Percentiles rank a stretch among this genome's conserved stretches.
Evolutionary conservation across 176 grass and related monocot genomes (phyloP).

Genomic region (Microstegium vimineum): DNA sequence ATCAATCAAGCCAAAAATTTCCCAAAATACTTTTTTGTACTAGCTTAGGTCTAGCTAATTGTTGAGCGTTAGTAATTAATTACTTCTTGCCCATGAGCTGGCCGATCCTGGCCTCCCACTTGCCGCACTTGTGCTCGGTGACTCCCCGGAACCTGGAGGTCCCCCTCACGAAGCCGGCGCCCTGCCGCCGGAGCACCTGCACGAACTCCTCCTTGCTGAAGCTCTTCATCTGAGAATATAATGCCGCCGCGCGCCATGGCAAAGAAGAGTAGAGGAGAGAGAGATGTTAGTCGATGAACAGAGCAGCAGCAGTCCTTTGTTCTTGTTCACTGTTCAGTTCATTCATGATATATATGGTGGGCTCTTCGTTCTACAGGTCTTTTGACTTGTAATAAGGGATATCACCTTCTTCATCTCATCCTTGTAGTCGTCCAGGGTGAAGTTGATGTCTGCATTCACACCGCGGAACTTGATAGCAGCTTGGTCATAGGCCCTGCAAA

Average conservation of each 20-base stretch:
- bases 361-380: not conserved
- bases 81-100: constrained; percentile 81
- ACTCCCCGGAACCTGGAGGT: constrained; percentile 65
- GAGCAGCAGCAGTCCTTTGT: not conserved
- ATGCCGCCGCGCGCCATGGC: not conserved
- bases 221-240: constrained; percentile 44
- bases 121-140: constrained; percentile 75
- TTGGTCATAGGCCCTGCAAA: constrained; percentile 55
- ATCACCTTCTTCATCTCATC: constrained; percentile 53
- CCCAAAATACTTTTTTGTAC: not conserved
- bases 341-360: not conserved
- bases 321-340: not conserved
- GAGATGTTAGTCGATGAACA: not conserved
- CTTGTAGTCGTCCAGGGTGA: constrained; percentile 42
- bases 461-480: constrained; percentile 70
- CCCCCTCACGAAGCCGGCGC: constrained; percentile 52
- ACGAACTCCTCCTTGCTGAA: constrained; percentile 74
- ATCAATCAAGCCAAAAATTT: not conserved
- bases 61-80: not conserved
- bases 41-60: no score
- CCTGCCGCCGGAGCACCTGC: constrained; percentile 64
- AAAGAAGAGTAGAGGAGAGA: not conserved
- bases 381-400: not conserved
- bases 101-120: constrained; percentile 70
- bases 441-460: constrained; percentile 56